Percentiles rank a stretch among this genome's conserved stretches.
Evolutionary conservation across 2,329 filamentous ascomycete genomes (phyloP).

Genomic region (Hymenoscyphus fructigenus): DNA sequence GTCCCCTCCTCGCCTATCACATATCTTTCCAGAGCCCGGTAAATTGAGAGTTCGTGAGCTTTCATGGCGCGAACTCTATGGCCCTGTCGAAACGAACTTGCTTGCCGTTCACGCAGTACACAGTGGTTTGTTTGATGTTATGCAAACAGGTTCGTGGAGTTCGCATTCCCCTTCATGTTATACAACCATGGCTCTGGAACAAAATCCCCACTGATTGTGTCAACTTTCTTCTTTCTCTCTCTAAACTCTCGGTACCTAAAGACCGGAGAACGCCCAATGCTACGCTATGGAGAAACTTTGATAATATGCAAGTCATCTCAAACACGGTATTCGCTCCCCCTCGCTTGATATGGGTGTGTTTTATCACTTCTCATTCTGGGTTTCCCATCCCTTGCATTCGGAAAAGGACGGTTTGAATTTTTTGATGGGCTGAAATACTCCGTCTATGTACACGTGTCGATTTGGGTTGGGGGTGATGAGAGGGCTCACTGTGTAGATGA

Average conservation of each 20-base stretch:
- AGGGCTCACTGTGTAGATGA: too few species aligned
- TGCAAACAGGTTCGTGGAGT: neutral
- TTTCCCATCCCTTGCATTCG: neutral
- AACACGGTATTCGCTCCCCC: neutral
- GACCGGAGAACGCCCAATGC: neutral
- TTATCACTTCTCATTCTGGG: neutral
- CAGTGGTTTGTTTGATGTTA: neutral
- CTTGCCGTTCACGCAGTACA: neutral
- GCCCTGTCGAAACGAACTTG: neutral
- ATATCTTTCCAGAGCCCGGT: neutral
- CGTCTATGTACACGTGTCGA: too few species aligned
- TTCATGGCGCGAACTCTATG: neutral
- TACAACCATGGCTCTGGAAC: neutral
- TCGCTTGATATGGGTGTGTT: neutral
- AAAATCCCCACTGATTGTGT: constrained; percentile 7
- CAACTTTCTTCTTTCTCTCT: too few species aligned
- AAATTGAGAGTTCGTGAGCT: neutral
- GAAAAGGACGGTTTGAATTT: neutral
- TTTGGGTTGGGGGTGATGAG: too few species aligned
- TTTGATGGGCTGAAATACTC: too few species aligned
- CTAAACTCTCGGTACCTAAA: constrained; percentile 11
- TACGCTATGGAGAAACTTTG: neutral
- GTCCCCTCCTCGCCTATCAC: neutral
- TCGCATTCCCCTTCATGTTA: too few species aligned
- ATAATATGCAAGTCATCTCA: neutral